Percentiles rank a stretch among this genome's conserved stretches.
phyloP scores from a whole-genome alignment of 176 grass and related monocot species.

The Carex scoparia region DNA sequence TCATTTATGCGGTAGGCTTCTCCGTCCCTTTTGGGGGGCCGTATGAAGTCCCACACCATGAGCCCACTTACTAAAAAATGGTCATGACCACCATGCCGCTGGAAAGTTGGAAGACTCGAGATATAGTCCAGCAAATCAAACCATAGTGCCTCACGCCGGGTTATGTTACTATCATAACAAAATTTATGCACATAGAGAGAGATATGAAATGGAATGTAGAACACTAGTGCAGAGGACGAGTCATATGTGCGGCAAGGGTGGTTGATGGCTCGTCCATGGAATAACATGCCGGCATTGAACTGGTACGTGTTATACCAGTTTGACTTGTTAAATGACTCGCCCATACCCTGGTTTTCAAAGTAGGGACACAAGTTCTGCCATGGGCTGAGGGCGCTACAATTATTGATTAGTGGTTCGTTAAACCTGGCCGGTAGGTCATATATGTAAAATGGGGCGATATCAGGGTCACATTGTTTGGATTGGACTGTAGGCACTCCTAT shows the following conservation, averaged over 20 bases:
- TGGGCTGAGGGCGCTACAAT: not conserved
- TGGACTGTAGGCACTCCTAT: not conserved
- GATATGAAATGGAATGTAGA: slow-evolving; percentile 32
- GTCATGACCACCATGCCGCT: slow-evolving; percentile 25
- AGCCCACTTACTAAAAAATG: slow-evolving; percentile 32
- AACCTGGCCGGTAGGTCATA: slow-evolving; percentile 28
- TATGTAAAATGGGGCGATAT: slow-evolving; percentile 21
- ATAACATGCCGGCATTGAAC: slow-evolving; percentile 28
- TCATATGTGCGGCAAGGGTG: slow-evolving; percentile 38
- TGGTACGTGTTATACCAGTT: slow-evolving; percentile 35
- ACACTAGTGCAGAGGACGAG: not conserved
- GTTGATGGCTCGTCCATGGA: slow-evolving; percentile 27
- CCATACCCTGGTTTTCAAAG: slow-evolving; percentile 25
- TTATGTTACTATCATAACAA: not conserved
- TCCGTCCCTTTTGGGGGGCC: not conserved
- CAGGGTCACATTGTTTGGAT: not conserved
- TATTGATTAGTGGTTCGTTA: not conserved
- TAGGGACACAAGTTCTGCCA: slow-evolving; percentile 26
- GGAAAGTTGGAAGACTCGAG: slow-evolving; percentile 23
- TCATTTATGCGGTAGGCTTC: not conserved
- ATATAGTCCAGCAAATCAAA: slow-evolving; percentile 20
- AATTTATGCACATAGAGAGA: slow-evolving; percentile 8
- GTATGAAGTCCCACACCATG: slow-evolving; percentile 1
- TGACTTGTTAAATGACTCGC: slow-evolving; percentile 11
- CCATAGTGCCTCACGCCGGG: slow-evolving; percentile 14